Percentiles rank a stretch among this genome's conserved stretches.
phyloP scores from a whole-genome alignment of 495 filamentous ascomycete genomes.

The Aspergillus leporis region DNA sequence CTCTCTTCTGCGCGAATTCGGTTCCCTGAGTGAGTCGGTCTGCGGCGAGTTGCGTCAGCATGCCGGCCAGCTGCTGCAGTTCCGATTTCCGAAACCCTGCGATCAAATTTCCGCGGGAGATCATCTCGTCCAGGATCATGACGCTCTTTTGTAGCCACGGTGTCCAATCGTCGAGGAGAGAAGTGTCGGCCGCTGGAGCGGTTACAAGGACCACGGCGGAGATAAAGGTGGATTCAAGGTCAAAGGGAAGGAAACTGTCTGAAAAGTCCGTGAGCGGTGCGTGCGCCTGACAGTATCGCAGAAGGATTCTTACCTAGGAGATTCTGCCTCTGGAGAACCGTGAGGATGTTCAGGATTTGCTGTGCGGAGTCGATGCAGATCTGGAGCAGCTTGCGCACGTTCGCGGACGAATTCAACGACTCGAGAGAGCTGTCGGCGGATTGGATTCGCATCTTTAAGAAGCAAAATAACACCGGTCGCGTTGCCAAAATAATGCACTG shows the following conservation, averaged over 20 bases:
- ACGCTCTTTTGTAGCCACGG: constrained; percentile 38
- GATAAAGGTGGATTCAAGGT: constrained; percentile 43
- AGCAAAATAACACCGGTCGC: constrained; percentile 40
- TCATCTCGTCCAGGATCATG: constrained; percentile 44
- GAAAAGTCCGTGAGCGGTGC: neutral
- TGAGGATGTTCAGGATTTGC: constrained; percentile 41
- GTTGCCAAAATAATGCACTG: constrained; percentile 46
- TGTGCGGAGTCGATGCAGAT: constrained; percentile 45
- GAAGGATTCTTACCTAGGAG: constrained; percentile 35
- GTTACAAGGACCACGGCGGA: constrained; percentile 40
- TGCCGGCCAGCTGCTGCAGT: constrained; percentile 36
- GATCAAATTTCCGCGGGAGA: constrained; percentile 39
- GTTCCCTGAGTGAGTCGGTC: constrained; percentile 9
- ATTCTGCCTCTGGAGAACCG: constrained; percentile 36
- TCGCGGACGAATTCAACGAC: constrained; percentile 31
- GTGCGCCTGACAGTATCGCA: neutral
- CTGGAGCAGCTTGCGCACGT: constrained; percentile 37
- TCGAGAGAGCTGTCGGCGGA: constrained; percentile 24
- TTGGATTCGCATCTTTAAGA: constrained; percentile 39
- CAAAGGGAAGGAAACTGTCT: constrained; percentile 50
- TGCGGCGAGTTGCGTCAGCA: constrained; percentile 28
- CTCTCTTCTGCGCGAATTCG: constrained; percentile 1
- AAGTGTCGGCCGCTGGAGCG: constrained; percentile 32
- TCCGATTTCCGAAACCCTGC: constrained; percentile 40
- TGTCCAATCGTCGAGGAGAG: constrained; percentile 26